These are phyloP conservation scores for Neoboletus magnificus DNA, from an alignment of 768 basidiomycete genomes.

Conservation along the genomic window DNA sequence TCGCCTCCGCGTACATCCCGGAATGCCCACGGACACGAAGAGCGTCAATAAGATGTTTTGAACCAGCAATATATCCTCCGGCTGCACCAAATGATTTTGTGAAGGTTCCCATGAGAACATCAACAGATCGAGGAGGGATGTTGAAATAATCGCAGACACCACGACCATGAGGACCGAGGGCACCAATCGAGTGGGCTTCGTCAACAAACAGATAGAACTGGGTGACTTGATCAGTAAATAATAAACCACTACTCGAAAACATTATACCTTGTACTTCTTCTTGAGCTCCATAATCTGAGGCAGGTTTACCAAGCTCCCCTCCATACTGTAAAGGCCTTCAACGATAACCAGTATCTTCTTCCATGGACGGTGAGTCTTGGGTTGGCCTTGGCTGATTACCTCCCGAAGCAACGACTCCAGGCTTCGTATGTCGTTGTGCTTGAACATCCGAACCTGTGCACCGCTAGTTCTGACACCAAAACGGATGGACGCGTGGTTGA, in stretches of 20 bases:
- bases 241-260: constrained; percentile 11
- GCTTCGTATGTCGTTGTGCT: constrained; percentile 90
- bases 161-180: constrained; percentile 89
- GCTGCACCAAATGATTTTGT: constrained; percentile 94
- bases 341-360: constrained; percentile 95
- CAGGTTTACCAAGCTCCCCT: constrained; percentile 88
- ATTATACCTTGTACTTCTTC: constrained; percentile 84
- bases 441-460: constrained; percentile 88
- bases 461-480: constrained; percentile 88
- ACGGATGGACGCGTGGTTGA: constrained; percentile 94
- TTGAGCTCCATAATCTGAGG: constrained; percentile 84
- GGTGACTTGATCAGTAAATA: background rate
- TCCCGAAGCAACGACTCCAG: constrained; percentile 82
- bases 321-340: constrained; percentile 98
- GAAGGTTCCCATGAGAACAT: constrained; percentile 98
- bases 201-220: constrained; percentile 96
- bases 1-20: constrained; percentile 83
- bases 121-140: constrained; percentile 74
- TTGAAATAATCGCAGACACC: constrained; percentile 95
- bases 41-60: constrained; percentile 72
- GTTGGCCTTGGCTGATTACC: constrained; percentile 95
- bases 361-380: constrained; percentile 98
- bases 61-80: constrained; percentile 92
- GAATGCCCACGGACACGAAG: constrained; percentile 81
- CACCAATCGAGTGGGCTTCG: constrained; percentile 97